Percentiles rank a stretch among this genome's conserved stretches.
phyloP scores from a whole-genome alignment of 2,329 filamentous ascomycete genomes.

The Fusarium sulawesiense region DNA sequence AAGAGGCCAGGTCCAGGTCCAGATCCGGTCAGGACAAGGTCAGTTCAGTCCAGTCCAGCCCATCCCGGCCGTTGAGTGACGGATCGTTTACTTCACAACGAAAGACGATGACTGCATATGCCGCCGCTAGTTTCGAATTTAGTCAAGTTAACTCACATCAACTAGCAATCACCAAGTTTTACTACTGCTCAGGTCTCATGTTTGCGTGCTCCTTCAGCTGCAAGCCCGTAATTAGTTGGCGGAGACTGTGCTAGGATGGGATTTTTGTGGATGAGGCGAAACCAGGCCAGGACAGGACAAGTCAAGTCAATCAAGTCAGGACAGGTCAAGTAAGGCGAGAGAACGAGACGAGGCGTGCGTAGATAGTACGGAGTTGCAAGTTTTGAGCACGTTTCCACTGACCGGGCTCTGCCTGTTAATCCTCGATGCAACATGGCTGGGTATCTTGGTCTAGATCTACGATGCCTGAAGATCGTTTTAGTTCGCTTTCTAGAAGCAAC shows the following conservation, averaged over 20 bases:
- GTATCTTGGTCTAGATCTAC: slow-evolving; percentile 15
- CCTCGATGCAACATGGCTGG: background rate
- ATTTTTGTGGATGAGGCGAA: slow-evolving; percentile 5
- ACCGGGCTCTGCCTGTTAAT: background rate
- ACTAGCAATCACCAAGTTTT: slow-evolving; percentile 5
- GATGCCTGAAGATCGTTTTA: slow-evolving; percentile 26
- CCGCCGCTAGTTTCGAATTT: slow-evolving; percentile 20
- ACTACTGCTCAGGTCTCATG: background rate
- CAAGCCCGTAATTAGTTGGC: slow-evolving; percentile 5
- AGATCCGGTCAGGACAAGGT: background rate
- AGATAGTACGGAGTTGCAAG: background rate
- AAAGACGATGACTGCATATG: slow-evolving; percentile 29
- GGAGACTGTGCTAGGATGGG: background rate
- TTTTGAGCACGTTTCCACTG: slow-evolving; percentile 8
- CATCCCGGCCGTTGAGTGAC: slow-evolving; percentile 16
- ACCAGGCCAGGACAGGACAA: background rate
- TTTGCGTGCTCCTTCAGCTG: background rate
- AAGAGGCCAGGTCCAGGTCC: background rate
- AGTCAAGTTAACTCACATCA: background rate
- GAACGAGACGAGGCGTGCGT: background rate
- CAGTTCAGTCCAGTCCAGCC: background rate
- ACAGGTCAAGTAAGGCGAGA: background rate
- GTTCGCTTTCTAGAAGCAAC: slow-evolving; percentile 17
- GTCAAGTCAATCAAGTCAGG: background rate
- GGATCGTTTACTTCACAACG: slow-evolving; percentile 25